phyloP scores from a whole-genome alignment of 305 asterid species.

The Euphrasia arctica region DNA sequence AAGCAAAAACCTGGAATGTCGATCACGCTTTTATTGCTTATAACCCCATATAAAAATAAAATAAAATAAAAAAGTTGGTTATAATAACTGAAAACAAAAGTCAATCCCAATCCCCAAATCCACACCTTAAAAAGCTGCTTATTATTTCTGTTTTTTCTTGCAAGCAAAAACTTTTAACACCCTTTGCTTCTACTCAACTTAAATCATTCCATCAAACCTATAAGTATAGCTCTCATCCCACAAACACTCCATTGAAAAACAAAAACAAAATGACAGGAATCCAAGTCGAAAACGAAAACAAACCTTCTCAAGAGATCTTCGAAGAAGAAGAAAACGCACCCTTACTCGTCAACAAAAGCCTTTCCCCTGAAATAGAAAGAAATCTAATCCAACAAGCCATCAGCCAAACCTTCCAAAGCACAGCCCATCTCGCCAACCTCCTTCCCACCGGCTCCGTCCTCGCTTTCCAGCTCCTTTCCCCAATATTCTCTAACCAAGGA shows the following conservation, averaged over 20 bases:
- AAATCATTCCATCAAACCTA: too few species aligned
- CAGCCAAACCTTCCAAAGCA: slow-evolving; percentile 80
- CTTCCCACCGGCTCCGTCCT: slow-evolving; percentile 88
- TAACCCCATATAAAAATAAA: too few species aligned
- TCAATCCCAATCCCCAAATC: too few species aligned
- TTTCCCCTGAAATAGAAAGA: slow-evolving; percentile 51
- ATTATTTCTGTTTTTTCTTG: too few species aligned
- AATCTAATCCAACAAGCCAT: slow-evolving; percentile 76
- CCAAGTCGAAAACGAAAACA: slow-evolving; percentile 36
- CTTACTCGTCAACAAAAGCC: slow-evolving; percentile 37
- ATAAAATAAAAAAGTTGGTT: too few species aligned
- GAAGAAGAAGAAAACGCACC: slow-evolving; percentile 44
- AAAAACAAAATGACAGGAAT: slow-evolving; percentile 44
- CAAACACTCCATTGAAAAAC: not conserved
- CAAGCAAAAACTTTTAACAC: too few species aligned
- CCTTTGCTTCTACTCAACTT: too few species aligned
- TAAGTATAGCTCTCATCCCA: too few species aligned
- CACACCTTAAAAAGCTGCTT: too few species aligned
- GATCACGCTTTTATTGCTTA: too few species aligned
- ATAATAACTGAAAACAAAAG: too few species aligned
- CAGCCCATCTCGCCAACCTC: slow-evolving; percentile 78
- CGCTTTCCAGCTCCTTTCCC: slow-evolving; percentile 69
- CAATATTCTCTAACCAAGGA: slow-evolving; percentile 75
- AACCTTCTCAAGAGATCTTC: slow-evolving; percentile 25
- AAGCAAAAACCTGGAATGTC: too few species aligned